These are phyloP conservation scores for Trichoderma asperelloides DNA, from an alignment of 495 filamentous ascomycete genomes.

Conservation along the genomic window DNA sequence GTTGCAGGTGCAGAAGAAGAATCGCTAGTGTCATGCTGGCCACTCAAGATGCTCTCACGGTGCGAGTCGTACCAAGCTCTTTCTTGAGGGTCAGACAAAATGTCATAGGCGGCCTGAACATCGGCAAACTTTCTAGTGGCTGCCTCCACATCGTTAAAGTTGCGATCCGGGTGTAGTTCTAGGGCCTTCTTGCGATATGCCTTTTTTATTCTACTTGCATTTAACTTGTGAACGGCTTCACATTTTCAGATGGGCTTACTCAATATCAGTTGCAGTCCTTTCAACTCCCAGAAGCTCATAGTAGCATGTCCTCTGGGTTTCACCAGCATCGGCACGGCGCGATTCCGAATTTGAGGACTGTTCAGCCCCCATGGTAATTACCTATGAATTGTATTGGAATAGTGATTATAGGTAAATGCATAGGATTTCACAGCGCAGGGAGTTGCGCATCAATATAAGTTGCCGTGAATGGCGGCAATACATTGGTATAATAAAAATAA, in stretches of 20 bases:
- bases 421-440: too few relatives aligned
- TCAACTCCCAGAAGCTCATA: slow-evolving; percentile 80
- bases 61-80: slow-evolving; percentile 97
- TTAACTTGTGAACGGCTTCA: slow-evolving; percentile 9
- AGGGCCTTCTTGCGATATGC: slow-evolving; percentile 86
- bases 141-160: slow-evolving; percentile 74
- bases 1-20: slow-evolving; percentile 36
- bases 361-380: slow-evolving; percentile 61
- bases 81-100: slow-evolving; percentile 91
- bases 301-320: slow-evolving; percentile 63
- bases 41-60: slow-evolving; percentile 69
- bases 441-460: background rate
- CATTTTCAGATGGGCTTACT: slow-evolving; percentile 44
- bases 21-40: slow-evolving; percentile 40
- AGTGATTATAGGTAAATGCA: background rate
- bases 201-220: slow-evolving; percentile 66
- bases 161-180: slow-evolving; percentile 91
- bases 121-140: slow-evolving; percentile 82
- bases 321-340: slow-evolving; percentile 14
- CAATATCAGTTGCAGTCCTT: slow-evolving; percentile 65
- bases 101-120: slow-evolving; percentile 86
- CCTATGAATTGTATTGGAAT: too few relatives aligned
- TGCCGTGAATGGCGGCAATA: background rate
- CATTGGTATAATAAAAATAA: too few relatives aligned
- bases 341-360: slow-evolving; percentile 52